These are phyloP conservation scores for Epicoccum nigrum DNA, from an alignment of 2,329 filamentous ascomycete genomes.

Conservation along the genomic window DNA sequence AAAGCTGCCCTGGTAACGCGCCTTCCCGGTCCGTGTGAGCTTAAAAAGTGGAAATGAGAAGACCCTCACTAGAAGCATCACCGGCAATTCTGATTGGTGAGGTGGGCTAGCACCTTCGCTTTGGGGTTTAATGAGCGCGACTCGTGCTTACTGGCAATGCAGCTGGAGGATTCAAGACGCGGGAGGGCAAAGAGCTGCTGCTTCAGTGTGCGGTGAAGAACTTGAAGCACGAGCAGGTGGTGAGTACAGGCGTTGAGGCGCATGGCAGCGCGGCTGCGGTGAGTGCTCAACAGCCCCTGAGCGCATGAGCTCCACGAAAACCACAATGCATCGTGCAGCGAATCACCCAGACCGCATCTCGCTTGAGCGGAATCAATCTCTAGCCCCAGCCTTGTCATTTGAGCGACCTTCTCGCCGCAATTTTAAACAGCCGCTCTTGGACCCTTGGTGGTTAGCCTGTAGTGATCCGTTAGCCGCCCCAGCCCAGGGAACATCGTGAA, in stretches of 20 bases:
- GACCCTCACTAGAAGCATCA: slow-evolving; percentile 15
- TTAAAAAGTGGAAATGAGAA: slow-evolving; percentile 46
- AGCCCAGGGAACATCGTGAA: slow-evolving; percentile 26
- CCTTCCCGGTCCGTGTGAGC: slow-evolving; percentile 22
- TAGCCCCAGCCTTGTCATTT: slow-evolving; percentile 20
- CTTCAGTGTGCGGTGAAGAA: too few relatives aligned
- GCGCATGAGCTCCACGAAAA: slow-evolving; percentile 7
- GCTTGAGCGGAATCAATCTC: slow-evolving; percentile 19
- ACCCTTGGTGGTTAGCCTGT: slow-evolving; percentile 15
- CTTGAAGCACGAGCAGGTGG: neutral
- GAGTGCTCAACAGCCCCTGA: slow-evolving; percentile 11
- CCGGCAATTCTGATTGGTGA: slow-evolving; percentile 32
- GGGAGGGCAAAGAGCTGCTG: neutral
- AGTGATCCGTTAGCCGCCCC: slow-evolving; percentile 24
- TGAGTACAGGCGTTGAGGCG: neutral
- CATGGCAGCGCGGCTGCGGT: neutral
- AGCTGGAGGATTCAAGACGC: slow-evolving; percentile 15
- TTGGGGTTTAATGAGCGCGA: slow-evolving; percentile 30
- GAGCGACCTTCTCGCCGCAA: slow-evolving; percentile 20
- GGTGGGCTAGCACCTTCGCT: slow-evolving; percentile 27
- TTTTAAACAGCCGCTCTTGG: slow-evolving; percentile 26
- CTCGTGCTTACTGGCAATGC: slow-evolving; percentile 15
- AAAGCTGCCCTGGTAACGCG: slow-evolving; percentile 23
- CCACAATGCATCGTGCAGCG: neutral
- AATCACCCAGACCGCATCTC: slow-evolving; percentile 10